Base-by-base conservation (phyloP, 768 basidiomycete species). In the Chiua virens region DNA sequence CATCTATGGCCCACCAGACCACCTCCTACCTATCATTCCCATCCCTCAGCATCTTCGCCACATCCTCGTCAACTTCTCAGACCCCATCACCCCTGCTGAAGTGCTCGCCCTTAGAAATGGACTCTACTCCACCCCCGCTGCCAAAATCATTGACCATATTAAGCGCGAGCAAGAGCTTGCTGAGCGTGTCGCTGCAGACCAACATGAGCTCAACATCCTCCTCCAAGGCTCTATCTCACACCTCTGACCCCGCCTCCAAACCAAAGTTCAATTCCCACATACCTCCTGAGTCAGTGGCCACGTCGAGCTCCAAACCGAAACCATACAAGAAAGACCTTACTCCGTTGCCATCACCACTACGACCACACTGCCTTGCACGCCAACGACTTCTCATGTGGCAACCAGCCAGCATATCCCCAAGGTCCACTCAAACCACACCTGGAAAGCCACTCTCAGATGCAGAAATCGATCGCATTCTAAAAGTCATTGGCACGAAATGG, bases 401-500 rank as follows among this genome's bases (percentile, higher is more conserved):
- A 23, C 23, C 23, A 23, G 23, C 23, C 3, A 23, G 23, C 23
- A 6, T 6, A 23, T 23, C 23, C 23, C 23, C 23, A n/a, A n/a
- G n/a, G 8, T 10, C 27, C 7, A 28, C 8, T 2, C 27, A 28
- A 10, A 28, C 7, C 8, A 28, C 7, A 28, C 8, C 27, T 2
- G 27, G 27, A 28, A 28, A 28, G 6, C 23, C 23, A 6, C 47
- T 42, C 39, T 15, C 39, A 15, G 32, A 49, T 2, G 46, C 21
- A 3, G 66, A 73, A n/a, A 8, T 67, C 1, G 27, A 55, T 0
- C 57, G 61, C 0, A 65, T 78, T 2, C 42, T 53, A 0, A 47
- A 49, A 0, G 67, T 73, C 1, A 55, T 73, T 4, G 34, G 27
- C 1, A 35, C 40, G 0, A 62, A 65, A 0, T 76, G 68, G 69